Evolutionary conservation across 164 flowering plant species (phyloP).

Genomic region (Magnolia kwangsiensis): DNA sequence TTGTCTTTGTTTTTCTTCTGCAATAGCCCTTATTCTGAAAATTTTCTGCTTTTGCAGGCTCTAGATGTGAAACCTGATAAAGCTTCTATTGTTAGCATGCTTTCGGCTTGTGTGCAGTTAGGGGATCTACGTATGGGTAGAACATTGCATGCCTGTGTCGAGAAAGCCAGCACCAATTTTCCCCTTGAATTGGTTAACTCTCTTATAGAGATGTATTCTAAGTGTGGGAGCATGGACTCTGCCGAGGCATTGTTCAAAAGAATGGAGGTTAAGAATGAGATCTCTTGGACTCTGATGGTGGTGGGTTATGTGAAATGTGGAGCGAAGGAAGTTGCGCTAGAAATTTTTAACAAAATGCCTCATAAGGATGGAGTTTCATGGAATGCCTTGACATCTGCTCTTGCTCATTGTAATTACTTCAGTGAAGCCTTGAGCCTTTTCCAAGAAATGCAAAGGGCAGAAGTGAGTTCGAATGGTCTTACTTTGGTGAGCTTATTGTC

Average conservation of each 20-base stretch:
- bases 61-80: constrained; percentile 43
- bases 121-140: constrained; percentile 54
- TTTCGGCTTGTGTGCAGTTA: constrained; percentile 60
- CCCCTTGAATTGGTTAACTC: constrained; percentile 48
- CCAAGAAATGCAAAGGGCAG: constrained; percentile 51
- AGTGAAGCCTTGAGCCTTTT: constrained; percentile 71
- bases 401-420: constrained; percentile 58
- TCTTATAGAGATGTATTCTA: constrained; percentile 61
- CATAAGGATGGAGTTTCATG: constrained; percentile 62
- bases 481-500: constrained; percentile 63
- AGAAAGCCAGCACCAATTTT: constrained; percentile 32
- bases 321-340: constrained; percentile 51
- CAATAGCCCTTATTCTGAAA: background rate
- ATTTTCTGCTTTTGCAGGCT: constrained; percentile 4
- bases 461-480: constrained; percentile 53
- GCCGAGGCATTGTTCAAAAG: constrained; percentile 46
- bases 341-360: constrained; percentile 60
- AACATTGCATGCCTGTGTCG: constrained; percentile 47
- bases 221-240: constrained; percentile 49
- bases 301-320: constrained; percentile 61
- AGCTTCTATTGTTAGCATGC: constrained; percentile 60
- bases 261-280: constrained; percentile 52
- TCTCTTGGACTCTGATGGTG: constrained; percentile 72
- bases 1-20: background rate
- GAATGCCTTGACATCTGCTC: constrained; percentile 80